Evolutionary conservation across 805 yeast genomes (phyloP).

Genomic region (Kazachstania viticola): DNA sequence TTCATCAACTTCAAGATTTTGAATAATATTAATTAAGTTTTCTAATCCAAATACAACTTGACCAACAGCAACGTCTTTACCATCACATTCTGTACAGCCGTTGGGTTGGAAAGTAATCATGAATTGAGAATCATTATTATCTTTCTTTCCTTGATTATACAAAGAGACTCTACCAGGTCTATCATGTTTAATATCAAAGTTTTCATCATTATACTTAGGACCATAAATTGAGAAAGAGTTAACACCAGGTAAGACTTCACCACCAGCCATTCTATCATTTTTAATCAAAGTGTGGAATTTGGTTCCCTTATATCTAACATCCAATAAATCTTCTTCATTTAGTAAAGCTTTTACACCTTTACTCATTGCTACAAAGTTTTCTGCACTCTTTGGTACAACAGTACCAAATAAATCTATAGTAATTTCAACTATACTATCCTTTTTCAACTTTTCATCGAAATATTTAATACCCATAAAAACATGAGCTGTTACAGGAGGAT

Average conservation of each 20-base stretch:
- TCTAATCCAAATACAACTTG: slow-evolving; percentile 60
- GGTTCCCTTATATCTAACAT: slow-evolving; percentile 41
- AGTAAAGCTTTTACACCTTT: slow-evolving; percentile 30
- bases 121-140: slow-evolving; percentile 62
- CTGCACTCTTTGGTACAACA: slow-evolving; percentile 50
- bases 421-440: slow-evolving; percentile 23
- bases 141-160: slow-evolving; percentile 54
- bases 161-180: slow-evolving; percentile 58
- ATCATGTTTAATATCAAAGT: slow-evolving; percentile 51
- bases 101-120: slow-evolving; percentile 50
- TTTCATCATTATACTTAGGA: slow-evolving; percentile 64
- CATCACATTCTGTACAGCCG: slow-evolving; percentile 39
- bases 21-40: slow-evolving; percentile 44
- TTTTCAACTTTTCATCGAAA: slow-evolving; percentile 9
- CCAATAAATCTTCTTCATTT: slow-evolving; percentile 14
- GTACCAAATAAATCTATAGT: slow-evolving; percentile 55
- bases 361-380: slow-evolving; percentile 45
- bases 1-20: slow-evolving; percentile 36
- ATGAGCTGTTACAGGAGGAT: slow-evolving; percentile 24
- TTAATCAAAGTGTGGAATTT: slow-evolving; percentile 65
- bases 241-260: slow-evolving; percentile 67
- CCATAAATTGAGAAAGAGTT: slow-evolving; percentile 83
- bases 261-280: slow-evolving; percentile 78
- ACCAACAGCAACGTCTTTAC: slow-evolving; percentile 66
- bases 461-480: slow-evolving; percentile 19